Evolutionary conservation across 345 rosid species (phyloP).

Genomic region (Sisymbrium irio): DNA sequence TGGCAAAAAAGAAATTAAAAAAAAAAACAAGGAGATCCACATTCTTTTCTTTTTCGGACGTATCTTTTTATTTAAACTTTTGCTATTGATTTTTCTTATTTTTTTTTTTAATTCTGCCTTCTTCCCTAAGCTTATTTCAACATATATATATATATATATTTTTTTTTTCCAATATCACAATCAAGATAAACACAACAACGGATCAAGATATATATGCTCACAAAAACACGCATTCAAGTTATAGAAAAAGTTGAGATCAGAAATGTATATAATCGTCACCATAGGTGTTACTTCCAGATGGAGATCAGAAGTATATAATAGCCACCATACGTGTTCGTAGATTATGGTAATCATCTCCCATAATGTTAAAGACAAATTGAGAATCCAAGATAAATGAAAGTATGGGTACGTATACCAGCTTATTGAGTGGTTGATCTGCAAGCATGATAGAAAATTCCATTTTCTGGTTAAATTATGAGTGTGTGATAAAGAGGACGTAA

Average conservation of each 20-base stretch:
- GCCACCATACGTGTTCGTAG: not conserved
- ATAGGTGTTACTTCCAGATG: not conserved
- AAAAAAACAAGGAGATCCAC: no score
- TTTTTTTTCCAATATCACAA: not conserved
- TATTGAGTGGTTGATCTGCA: slow-evolving; percentile 12
- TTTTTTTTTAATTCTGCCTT: not conserved
- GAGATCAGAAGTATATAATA: not conserved
- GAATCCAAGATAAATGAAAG: not conserved
- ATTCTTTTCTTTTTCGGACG: no score
- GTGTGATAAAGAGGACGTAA: not conserved
- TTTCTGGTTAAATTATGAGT: not conserved
- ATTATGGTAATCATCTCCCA: not conserved
- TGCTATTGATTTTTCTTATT: not conserved
- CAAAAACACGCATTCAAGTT: not conserved
- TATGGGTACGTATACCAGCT: not conserved
- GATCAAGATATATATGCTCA: not conserved
- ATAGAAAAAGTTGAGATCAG: no score
- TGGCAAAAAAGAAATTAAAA: no score
- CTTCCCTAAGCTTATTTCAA: not conserved
- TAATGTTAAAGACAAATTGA: not conserved
- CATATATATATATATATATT: no score
- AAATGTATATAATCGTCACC: not conserved
- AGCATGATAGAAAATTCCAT: not conserved
- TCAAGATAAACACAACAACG: not conserved
- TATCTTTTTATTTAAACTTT: not conserved